A percentile compares a stretch with the other conserved stretches of the same genome.
Conservation (phyloP, 1,139 yeast genomes). For the Nematodospora anomalae region DNA sequence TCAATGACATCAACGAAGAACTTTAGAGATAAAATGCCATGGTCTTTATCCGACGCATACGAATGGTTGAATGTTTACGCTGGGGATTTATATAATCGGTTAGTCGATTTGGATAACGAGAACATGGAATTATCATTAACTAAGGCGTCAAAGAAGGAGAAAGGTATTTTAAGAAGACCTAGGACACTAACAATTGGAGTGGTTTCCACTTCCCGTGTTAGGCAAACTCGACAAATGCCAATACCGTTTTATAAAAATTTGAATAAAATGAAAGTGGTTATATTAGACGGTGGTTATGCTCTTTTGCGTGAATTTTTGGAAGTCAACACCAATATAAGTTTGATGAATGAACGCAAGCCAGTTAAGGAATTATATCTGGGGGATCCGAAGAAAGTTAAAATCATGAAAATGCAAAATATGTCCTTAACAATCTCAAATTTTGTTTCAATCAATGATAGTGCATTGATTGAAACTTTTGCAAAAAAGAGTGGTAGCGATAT, state of each 20-base stretch:
- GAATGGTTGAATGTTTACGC: constrained; percentile 84
- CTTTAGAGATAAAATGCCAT: constrained; percentile 53
- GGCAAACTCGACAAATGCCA: constrained; percentile 47
- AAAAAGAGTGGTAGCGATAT: constrained; percentile 17
- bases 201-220: constrained; percentile 22
- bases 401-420: constrained; percentile 51
- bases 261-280: constrained; percentile 32
- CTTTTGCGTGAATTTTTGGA: constrained; percentile 34
- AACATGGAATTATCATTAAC: constrained; percentile 33
- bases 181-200: constrained; percentile 47
- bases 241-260: constrained; percentile 42
- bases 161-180: constrained; percentile 45
- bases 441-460: constrained; percentile 39
- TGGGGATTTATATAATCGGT: constrained; percentile 72
- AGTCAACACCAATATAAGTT: constrained; percentile 21
- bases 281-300: constrained; percentile 32
- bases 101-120: constrained; percentile 77
- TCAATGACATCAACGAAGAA: constrained; percentile 90
- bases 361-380: constrained; percentile 30
- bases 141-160: constrained; percentile 21
- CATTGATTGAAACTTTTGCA: constrained; percentile 53
- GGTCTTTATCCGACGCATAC: constrained; percentile 54
- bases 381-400: constrained; percentile 25
- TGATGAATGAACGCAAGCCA: constrained; percentile 35
- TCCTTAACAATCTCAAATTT: constrained; percentile 56